Evolutionary conservation across 2,329 filamentous ascomycete species (phyloP), one percentile per base, ranked within the genome.

Genomic region (Shiraia bambusicola): DNA sequence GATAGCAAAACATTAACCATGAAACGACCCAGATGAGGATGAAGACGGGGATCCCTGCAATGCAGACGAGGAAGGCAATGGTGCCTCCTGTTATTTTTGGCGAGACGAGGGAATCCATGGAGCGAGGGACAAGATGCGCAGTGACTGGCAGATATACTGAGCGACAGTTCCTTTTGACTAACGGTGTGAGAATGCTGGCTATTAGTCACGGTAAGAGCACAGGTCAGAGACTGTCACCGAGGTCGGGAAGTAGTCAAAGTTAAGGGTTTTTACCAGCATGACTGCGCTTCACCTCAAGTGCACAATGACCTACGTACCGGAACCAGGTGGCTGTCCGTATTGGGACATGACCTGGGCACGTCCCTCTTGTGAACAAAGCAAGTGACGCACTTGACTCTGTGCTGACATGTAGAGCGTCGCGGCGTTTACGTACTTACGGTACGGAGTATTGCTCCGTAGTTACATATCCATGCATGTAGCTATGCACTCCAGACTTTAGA

Each of bases 1-100:
- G 42, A 33, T 60, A 60, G 36, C 49, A 50, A 44, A 56, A 59
- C n/a, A 65, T 52, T 4, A 62, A 54, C 49, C 55, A 65, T 19
- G 54, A 40, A 17, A 59, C 55, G 3, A 57, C 47, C 43, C 56
- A 58, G 34, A 54, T 44, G 17, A 58, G 37, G 17, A 55, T 48
- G 27, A 63, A 47, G 33, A 51, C 49, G 13, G 60, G 60, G 11
- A 64, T 31, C 10, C 62, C 37, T 33, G 55, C 59, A 6, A 63
- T 32, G 16, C 51, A 45, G 31, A 65, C 37, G 22, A 65, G 56
- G 24, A 61, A 41, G 11, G 50, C 52, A 25, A 63, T 58, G 24
- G 54, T 42, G 4, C 45, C 51, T 28, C 40, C 40, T n/a, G 49
- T 45, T 11, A 61, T 50, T 13, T 44, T 42, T 28, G 43, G 43